Percentiles rank a stretch among this genome's conserved stretches.
phyloP scores from a whole-genome alignment of 108 stramenopile species.

The Chaetoceros tenuissimus region DNA sequence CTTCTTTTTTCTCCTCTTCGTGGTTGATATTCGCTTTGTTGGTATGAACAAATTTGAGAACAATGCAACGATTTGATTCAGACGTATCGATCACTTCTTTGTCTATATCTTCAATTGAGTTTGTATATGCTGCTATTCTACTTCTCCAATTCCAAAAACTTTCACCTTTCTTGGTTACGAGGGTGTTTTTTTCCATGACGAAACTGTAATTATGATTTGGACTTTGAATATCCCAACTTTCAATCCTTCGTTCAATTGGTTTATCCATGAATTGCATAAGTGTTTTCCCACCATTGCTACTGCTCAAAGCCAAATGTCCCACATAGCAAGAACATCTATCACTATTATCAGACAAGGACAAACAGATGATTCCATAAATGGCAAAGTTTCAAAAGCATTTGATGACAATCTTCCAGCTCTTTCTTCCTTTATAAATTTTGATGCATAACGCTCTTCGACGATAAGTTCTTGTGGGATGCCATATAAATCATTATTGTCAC shows the following conservation, averaged over 20 bases:
- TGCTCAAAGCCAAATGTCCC: conserved; percentile 42
- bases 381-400: not conserved
- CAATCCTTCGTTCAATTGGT: conserved; percentile 40
- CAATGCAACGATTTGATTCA: not conserved
- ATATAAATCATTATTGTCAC: not conserved
- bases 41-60: not conserved
- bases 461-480: not conserved
- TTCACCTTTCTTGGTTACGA: conserved; percentile 37
- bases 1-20: conserved; percentile 2
- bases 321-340: conserved; percentile 32
- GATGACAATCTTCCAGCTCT: not conserved
- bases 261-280: conserved; percentile 43
- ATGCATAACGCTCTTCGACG: not conserved
- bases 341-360: not conserved
- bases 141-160: conserved; percentile 61
- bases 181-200: conserved; percentile 22
- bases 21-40: not conserved
- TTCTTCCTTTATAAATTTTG: not conserved
- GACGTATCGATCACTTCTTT: not conserved
- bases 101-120: not conserved
- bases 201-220: conserved; percentile 26
- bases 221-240: conserved; percentile 47
- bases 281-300: too few relatives aligned
- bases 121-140: conserved; percentile 22
- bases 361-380: not conserved